Conservation (phyloP, 2,329 filamentous ascomycete genomes). For the Arthrobotrys entomopaga region DNA sequence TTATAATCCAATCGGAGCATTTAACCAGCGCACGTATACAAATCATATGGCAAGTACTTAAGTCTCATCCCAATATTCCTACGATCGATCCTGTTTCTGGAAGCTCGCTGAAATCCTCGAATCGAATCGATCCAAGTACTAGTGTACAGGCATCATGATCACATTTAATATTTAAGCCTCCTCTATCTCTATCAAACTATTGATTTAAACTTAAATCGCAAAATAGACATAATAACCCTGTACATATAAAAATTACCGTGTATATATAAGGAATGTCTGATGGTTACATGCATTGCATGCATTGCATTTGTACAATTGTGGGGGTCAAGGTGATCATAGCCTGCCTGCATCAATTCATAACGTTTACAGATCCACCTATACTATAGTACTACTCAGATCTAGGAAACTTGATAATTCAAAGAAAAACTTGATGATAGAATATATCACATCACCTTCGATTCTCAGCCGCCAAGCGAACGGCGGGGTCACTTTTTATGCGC, state of each 20-base stretch:
- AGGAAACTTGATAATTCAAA: constrained; percentile 27
- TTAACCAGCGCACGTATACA: too few species aligned
- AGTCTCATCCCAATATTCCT: constrained; percentile 14
- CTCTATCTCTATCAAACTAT: neutral
- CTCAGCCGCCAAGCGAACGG: constrained; percentile 36
- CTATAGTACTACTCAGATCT: too few species aligned
- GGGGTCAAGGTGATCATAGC: constrained; percentile 1
- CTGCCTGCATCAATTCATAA: constrained; percentile 11
- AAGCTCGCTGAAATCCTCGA: constrained; percentile 6
- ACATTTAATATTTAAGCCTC: constrained; percentile 8
- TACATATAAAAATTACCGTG: too few species aligned
- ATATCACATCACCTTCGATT: constrained; percentile 14
- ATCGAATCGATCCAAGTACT: constrained; percentile 11
- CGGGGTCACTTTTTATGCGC: constrained; percentile 13
- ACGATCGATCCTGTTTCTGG: too few species aligned
- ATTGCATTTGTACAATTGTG: neutral
- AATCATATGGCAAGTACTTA: neutral
- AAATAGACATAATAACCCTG: too few species aligned
- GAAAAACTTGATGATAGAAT: neutral
- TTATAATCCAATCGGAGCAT: too few species aligned
- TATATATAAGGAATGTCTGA: too few species aligned
- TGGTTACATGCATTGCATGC: neutral
- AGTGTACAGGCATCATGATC: constrained; percentile 30
- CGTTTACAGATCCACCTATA: constrained; percentile 22
- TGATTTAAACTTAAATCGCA: too few species aligned